Conservation (phyloP, 169 alveolate genomes). For the Plasmodium yoelii region DNA sequence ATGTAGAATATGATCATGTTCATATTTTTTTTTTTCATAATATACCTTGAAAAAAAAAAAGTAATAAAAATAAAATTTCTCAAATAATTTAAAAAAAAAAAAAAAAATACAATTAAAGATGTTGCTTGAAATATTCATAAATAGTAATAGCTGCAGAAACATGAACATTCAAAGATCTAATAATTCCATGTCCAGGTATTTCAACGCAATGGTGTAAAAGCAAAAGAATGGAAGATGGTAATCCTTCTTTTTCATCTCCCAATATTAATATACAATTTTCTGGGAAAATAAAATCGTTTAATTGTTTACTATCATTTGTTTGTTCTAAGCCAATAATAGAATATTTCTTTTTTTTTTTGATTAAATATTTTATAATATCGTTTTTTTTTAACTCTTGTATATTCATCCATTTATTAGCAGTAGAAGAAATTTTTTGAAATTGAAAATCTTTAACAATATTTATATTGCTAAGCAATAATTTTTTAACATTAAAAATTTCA, state of each 20-base stretch:
- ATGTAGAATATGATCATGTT: no score
- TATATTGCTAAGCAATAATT: conserved; percentile 78
- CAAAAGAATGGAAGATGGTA: conserved; percentile 89
- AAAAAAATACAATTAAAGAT: not conserved
- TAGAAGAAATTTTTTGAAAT: conserved; percentile 89
- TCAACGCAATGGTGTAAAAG: conserved; percentile 91
- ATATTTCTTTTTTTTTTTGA: conserved; percentile 88
- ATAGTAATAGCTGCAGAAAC: conserved; percentile 92
- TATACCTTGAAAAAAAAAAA: no score
- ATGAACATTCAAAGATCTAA: conserved; percentile 94
- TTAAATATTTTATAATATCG: conserved; percentile 77
- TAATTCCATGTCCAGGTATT: conserved; percentile 93
- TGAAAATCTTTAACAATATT: conserved; percentile 83
- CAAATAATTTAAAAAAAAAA: no score
- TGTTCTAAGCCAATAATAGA: conserved; percentile 92
- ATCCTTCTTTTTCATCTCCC: conserved; percentile 95
- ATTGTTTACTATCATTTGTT: conserved; percentile 87
- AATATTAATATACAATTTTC: conserved; percentile 88
- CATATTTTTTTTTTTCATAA: no score
- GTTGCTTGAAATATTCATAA: conserved; percentile 91
- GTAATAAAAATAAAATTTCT: no score
- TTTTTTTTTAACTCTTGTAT: conserved; percentile 84
- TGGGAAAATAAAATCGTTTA: conserved; percentile 87
- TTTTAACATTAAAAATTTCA: conserved; percentile 89
- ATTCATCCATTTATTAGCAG: conserved; percentile 94